Conservation (phyloP, 306 rosid genomes). For the Carpinus viminea region DNA sequence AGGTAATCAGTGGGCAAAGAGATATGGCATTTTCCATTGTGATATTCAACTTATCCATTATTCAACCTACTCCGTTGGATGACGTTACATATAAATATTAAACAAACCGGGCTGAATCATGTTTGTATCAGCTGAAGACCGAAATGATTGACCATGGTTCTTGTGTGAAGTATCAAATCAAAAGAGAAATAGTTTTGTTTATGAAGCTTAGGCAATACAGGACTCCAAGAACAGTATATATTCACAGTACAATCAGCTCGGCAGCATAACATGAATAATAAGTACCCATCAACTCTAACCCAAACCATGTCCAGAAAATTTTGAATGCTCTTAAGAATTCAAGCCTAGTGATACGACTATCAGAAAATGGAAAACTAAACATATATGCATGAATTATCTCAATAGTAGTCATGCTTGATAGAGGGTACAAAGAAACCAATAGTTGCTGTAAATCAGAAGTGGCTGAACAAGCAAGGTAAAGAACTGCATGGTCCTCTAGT, state of each 20-base stretch:
- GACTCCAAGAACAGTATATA: background rate
- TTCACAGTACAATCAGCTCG: background rate
- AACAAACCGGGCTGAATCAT: background rate
- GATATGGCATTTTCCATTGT: background rate
- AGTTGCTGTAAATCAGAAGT: background rate
- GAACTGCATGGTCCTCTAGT: background rate
- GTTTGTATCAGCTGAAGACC: background rate
- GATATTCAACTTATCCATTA: background rate
- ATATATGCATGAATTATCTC: too few species aligned
- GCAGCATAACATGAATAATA: background rate
- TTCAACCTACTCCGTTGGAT: background rate
- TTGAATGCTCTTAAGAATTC: background rate
- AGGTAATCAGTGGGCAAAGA: background rate
- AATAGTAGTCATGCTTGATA: background rate
- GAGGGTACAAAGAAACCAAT: background rate
- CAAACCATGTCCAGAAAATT: background rate
- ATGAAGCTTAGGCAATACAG: background rate
- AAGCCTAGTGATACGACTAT: background rate
- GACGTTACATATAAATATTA: too few species aligned
- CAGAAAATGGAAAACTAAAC: too few species aligned
- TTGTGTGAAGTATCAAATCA: background rate
- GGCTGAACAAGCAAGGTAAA: background rate
- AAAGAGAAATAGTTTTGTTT: background rate
- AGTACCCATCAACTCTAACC: background rate
- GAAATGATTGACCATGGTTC: background rate